Base-by-base conservation (phyloP, 352 stramenopile species). In the Pythium sp. region DNA sequence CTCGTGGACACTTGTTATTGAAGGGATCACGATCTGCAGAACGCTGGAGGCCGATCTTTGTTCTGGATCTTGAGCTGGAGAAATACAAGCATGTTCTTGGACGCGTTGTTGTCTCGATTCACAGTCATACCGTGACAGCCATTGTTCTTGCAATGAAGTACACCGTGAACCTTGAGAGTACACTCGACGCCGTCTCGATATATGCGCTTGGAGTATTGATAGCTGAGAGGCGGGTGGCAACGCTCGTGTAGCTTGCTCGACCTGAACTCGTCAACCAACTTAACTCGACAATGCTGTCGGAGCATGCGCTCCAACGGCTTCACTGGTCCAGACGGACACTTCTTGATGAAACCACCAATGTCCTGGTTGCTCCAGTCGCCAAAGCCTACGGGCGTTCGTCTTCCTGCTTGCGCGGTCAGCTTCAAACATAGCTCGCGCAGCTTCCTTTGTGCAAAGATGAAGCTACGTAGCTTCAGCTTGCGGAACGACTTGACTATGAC, bases 361-460 rank as follows among this genome's bases (percentile, higher is more conserved):
- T 70, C 70, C 0, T 38, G 22, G 30, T 72, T 72, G 22, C 65
- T 69, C 61, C 62, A 75, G 49, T 75, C 57, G 0, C 61, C 65
- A 58, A 72, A 75, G 14, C 65, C 70, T 36, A 75, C 47, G 8
- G 70, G 22, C 20, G 57, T 65, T 24, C 61, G 47, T 7, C 49
- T 20, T 24, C 69, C 54, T 56, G 18, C n/a, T 34, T 24, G 11
- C 8, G 32, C 51, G 0, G 56, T 47, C 53, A 66, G 26, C 55
- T 58, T 53, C 58, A 64, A 55, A 38, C 70, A 72, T 2, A 75
- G 43, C n/a, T 65, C 18, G 0, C 66, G 65, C 26, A 72, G 43
- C 53, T 72, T 75, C 53, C 72, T 72, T 55, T 68, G 36, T 1
- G 24, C 34, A 15, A 56, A 51, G 28, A 58, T 55, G 26, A 43